Evolutionary conservation across 768 basidiomycete species (phyloP).

Genomic region (Auricularia auricula-judae): DNA sequence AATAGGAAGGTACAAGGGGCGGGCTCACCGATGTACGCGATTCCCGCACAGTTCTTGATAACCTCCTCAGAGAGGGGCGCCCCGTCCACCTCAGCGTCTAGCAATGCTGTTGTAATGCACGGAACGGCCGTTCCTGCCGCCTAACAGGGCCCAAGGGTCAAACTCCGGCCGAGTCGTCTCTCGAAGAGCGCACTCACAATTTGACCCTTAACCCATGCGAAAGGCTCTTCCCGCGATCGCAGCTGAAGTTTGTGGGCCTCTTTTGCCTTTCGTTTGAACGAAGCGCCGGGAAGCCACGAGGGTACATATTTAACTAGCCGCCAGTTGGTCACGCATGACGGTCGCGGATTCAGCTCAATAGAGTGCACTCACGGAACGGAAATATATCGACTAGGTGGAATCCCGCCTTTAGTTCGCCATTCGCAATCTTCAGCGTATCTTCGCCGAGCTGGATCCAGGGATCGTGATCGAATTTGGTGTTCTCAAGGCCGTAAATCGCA

Average conservation of each 20-base stretch:
- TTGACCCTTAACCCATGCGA: too few species aligned
- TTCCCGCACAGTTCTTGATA: slow-evolving; percentile 40
- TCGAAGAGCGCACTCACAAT: too few species aligned
- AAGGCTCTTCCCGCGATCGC: too few species aligned
- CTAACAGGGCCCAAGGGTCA: slow-evolving; percentile 11
- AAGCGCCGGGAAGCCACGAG: too few species aligned
- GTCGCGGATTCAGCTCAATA: neutral
- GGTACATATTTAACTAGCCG: too few species aligned
- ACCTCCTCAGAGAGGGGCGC: slow-evolving; percentile 24
- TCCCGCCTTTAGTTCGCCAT: neutral
- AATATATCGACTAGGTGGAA: slow-evolving; percentile 6
- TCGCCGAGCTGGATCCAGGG: neutral
- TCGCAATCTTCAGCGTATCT: neutral
- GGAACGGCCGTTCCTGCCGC: slow-evolving; percentile 20
- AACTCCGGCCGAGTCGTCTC: too few species aligned
- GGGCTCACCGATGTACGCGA: slow-evolving; percentile 33
- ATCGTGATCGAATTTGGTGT: neutral
- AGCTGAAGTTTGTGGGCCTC: too few species aligned
- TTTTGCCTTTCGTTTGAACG: too few species aligned
- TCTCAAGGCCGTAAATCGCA: neutral
- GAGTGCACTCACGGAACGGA: slow-evolving; percentile 4
- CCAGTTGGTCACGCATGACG: neutral
- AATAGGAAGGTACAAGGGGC: too few species aligned
- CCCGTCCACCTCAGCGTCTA: slow-evolving; percentile 7
- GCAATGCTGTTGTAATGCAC: slow-evolving; percentile 37